Evolutionary conservation across 2,329 filamentous ascomycete species (phyloP), one percentile per base, ranked within the genome.

Genomic region (Colletotrichum costaricense): DNA sequence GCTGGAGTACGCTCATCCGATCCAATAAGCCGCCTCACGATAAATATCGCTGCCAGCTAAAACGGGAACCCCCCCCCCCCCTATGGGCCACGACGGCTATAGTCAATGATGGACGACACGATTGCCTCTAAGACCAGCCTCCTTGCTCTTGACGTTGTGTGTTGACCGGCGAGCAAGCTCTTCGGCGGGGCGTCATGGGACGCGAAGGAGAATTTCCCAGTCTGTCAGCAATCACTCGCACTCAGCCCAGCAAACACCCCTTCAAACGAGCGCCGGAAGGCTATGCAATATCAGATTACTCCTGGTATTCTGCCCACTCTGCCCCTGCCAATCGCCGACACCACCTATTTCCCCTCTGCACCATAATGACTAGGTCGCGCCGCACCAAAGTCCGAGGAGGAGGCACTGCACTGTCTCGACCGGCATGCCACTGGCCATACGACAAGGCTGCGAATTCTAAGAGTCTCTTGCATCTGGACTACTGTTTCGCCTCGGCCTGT

Each of bases 221-320:
- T 3, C 19, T 26, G 55, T 56, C 56, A 55, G 9, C 59, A 60
- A 24, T 49, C 60, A 22, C n/a, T 38, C 9, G 52, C 42, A 69
- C 26, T 59, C 42, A 49, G 42, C 56, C 59, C 42, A 49, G 52
- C 56, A 60, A 66, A 28, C 68, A 58, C 60, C 67, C 71, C 71
- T 73, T 71, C 67, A 73, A 73, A 73, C 67, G 56, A 11, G 46
- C 55, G 22, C 67, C 67, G 62, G 67, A 73, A 73, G 71, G 67
- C 71, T 71, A 56, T 71, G 71, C 67, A 59, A 69, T 66, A 49
- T 42, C 26, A 7, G 19, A 49, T 52, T 62, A 52, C 54, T 60
- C 67, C 60, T 64, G 46, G 55, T 42, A 46, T 59, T 62, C 42
- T 73, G 33, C 30, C 62, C 49, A 42, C 70, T 35, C 6, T n/a